Base-by-base conservation (phyloP, 108 stramenopile genomes). In the Pseudonitzschia pungens region DNA sequence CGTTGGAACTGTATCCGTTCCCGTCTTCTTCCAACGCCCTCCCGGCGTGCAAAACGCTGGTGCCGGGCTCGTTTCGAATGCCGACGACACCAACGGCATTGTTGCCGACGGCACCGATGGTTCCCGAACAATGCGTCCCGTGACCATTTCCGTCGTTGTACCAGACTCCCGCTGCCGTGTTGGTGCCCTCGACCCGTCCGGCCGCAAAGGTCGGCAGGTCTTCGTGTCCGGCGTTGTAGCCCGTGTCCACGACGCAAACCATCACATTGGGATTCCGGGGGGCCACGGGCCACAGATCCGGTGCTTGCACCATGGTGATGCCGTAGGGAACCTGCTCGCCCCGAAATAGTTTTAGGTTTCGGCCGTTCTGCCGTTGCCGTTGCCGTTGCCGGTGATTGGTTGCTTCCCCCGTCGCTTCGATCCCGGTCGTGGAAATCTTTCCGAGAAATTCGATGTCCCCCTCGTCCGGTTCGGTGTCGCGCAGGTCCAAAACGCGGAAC, bases 231-330 rank as follows among this genome's bases (percentile, higher is more conserved):
- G 63, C 70, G 0, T 62, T 45, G 42, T 85, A 75, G 1, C 88
- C 88, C 0, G 85, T 85, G 74, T 89, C 88, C 41, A 84, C 75
- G 24, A 89, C 71, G 45, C 88, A 89, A 10, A 89, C 72, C 56
- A 81, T 85, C 40, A 72, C 72, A 10, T 51, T 51, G 11, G 26
- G 29, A 41, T 54, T 68, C 4, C 45, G 36, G 54, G 32, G 40
- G 15, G 51, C 45, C 8, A 54, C 8, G 10, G 53, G 24, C 44
- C 69, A 71, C 11, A 64, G 21, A 0, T 81, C 42, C 0, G 59
- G 21, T 24, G 57, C 80, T 62, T 81, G 70, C 1, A 81, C 74
- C 56, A 67, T 63, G 5, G 45, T 22, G 22, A 76, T 51, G 22
- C 80, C 80, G 2, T 71, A 64, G 20, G 72, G 72, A 26, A 52